Evolutionary conservation across 1,284 basidiomycete species (phyloP), one percentile per base, ranked within the genome.

Genomic region (Ceratorhiza oryzae-sativae): DNA sequence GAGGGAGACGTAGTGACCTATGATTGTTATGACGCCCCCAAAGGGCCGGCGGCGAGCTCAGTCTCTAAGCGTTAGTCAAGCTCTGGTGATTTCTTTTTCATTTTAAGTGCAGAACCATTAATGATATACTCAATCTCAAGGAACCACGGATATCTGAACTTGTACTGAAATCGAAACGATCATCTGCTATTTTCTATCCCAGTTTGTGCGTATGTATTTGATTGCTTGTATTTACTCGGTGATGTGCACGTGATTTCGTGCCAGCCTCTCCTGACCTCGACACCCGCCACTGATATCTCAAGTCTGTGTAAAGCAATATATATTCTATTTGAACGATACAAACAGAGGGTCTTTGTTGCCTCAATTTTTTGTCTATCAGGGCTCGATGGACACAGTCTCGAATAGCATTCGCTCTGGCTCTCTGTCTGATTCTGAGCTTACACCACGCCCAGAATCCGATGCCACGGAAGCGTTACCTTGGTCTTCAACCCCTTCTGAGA

Each of bases 391-490:
- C 13, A n/a, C 56, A 18, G 8, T 20, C 41, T 30, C 20, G 56
- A 39, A 34, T 23, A 20, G 30, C 23, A 59, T 59, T 20, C 32
- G n/a, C 10, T 41, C 56, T 42, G 45, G 34, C 25, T 36, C 46
- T 23, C 13, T 30, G n/a, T 67, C 63, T 34, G 63, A 67, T 25
- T 67, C 63, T 41, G 63, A 67, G 34, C 63, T 67, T 15, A 67
- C 63, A 23, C 63, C 63, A 25, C 63, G 63, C 20, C 63, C 63
- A 18, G 63, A 67, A 42, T 55, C 51, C n/a, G 63, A 67, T 32
- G 63, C 23, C 18, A 20, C 49, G 13, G 63, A 67, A 30, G 39
- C 25, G 18, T 36, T 39, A n/a, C 63, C 63, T 27, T 67, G 63
- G 63, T 67, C 63, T 6, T 23, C 30, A 8, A 65, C 46, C 4